Percentiles rank a stretch among this genome's conserved stretches.
phyloP scores from a whole-genome alignment of 169 alveolate genomes.

The Plasmodium gaboni region DNA sequence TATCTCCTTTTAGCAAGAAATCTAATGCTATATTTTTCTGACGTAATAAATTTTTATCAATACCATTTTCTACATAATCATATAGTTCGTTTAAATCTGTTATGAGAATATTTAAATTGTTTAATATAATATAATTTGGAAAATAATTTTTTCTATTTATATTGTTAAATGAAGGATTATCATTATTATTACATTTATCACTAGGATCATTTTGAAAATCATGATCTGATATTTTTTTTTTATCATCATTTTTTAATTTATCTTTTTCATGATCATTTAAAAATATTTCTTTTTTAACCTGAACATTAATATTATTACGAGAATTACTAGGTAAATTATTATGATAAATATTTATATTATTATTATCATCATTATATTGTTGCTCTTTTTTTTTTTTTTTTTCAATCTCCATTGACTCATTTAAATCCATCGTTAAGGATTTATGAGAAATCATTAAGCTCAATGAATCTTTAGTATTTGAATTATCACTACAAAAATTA shows the following conservation, averaged over 20 bases:
- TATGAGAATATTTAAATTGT: constrained; percentile 45
- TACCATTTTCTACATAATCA: constrained; percentile 37
- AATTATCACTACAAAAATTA: too few species aligned
- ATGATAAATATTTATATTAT: neutral
- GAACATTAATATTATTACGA: neutral
- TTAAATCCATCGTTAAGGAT: too few species aligned
- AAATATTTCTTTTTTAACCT: too few species aligned
- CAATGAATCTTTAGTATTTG: too few species aligned
- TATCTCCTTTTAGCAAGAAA: neutral
- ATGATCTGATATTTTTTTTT: neutral
- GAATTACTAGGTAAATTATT: neutral
- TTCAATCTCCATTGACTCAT: too few species aligned
- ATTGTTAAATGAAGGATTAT: neutral
- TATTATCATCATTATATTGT: neutral
- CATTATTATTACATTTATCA: neutral
- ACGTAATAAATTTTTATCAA: neutral
- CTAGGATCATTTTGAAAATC: neutral
- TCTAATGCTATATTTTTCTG: neutral
- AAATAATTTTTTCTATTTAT: neutral
- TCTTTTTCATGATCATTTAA: neutral
- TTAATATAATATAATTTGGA: constrained; percentile 38
- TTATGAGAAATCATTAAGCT: too few species aligned
- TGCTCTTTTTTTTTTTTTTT: too few species aligned
- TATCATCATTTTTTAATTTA: neutral
- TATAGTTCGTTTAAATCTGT: constrained; percentile 37